A percentile compares a stretch with the other conserved stretches of the same genome.
These are phyloP conservation scores for Ascochyta pisi DNA, from an alignment of 2,329 filamentous ascomycete genomes.

Conservation along the genomic window DNA sequence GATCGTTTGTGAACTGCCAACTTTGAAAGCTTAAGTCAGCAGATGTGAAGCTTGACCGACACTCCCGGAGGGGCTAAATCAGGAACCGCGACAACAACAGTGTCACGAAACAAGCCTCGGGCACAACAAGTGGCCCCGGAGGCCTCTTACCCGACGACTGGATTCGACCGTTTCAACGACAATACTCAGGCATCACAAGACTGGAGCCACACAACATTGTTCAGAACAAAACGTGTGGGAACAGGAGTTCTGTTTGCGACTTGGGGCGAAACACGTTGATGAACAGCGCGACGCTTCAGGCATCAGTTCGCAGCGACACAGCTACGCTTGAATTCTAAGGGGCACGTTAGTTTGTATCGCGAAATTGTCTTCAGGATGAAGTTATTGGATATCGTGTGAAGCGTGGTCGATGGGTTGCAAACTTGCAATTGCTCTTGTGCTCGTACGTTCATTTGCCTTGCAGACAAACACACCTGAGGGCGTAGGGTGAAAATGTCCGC, in stretches of 20 bases:
- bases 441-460: too few relatives aligned
- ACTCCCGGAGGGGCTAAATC: background rate
- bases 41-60: conserved; percentile 15
- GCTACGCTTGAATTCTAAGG: background rate
- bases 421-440: too few relatives aligned
- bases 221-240: conserved; percentile 8
- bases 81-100: conserved; percentile 8
- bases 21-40: conserved; percentile 8
- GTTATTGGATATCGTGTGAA: background rate
- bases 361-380: background rate
- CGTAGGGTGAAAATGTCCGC: too few relatives aligned
- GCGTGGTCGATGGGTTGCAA: background rate
- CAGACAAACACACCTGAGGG: too few relatives aligned
- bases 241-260: conserved; percentile 11
- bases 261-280: conserved; percentile 13
- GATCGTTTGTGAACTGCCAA: background rate
- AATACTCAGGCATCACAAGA: too few relatives aligned
- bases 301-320: background rate
- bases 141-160: background rate
- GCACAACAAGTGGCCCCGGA: conserved; percentile 2
- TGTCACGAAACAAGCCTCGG: conserved; percentile 4
- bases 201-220: background rate
- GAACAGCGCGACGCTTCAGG: conserved; percentile 4
- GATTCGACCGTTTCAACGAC: background rate
- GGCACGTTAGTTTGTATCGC: background rate